Evolutionary conservation across 2,329 filamentous ascomycete species (phyloP).

Genomic region (Fonsecaea pedrosoi): DNA sequence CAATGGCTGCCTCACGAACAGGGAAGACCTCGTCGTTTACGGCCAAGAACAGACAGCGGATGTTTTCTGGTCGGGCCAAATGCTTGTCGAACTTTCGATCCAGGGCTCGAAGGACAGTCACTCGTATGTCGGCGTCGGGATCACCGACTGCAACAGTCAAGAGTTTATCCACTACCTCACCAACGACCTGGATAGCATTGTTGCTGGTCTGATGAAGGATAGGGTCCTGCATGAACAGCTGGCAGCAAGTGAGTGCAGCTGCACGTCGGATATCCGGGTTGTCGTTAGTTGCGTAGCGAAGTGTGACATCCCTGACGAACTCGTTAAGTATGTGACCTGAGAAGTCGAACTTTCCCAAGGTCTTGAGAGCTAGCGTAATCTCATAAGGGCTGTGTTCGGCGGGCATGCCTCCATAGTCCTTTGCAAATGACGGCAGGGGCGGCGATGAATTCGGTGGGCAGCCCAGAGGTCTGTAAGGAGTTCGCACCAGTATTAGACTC

Average conservation of each 20-base stretch:
- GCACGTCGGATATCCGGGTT: slow-evolving; percentile 92
- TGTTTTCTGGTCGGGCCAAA: slow-evolving; percentile 96
- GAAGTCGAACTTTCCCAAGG: slow-evolving; percentile 97
- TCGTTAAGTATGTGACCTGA: slow-evolving; percentile 90
- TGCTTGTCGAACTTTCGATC: slow-evolving; percentile 95
- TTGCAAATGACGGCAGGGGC: slow-evolving; percentile 80
- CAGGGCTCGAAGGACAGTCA: slow-evolving; percentile 85
- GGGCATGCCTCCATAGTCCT: slow-evolving; percentile 84
- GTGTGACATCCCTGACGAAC: slow-evolving; percentile 96
- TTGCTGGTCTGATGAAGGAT: slow-evolving; percentile 98
- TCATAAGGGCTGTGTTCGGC: slow-evolving; percentile 81
- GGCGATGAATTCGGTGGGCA: slow-evolving; percentile 86
- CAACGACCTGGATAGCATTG: slow-evolving; percentile 94
- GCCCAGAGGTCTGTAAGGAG: slow-evolving; percentile 89
- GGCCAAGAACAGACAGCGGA: slow-evolving; percentile 91
- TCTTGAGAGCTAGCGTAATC: slow-evolving; percentile 91
- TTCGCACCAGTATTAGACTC: slow-evolving; percentile 88
- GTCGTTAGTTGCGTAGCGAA: slow-evolving; percentile 97
- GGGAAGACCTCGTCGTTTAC: slow-evolving; percentile 93
- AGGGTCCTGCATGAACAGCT: slow-evolving; percentile 94
- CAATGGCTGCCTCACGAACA: slow-evolving; percentile 92
- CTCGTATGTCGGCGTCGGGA: slow-evolving; percentile 83
- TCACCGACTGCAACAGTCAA: slow-evolving; percentile 95
- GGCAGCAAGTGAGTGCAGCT: slow-evolving; percentile 94
- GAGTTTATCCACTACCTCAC: slow-evolving; percentile 96